A percentile compares a stretch with the other conserved stretches of the same genome.
These are phyloP conservation scores for Myriosclerotinia duriaeana DNA, from an alignment of 2,329 filamentous ascomycete species.

Conservation along the genomic window DNA sequence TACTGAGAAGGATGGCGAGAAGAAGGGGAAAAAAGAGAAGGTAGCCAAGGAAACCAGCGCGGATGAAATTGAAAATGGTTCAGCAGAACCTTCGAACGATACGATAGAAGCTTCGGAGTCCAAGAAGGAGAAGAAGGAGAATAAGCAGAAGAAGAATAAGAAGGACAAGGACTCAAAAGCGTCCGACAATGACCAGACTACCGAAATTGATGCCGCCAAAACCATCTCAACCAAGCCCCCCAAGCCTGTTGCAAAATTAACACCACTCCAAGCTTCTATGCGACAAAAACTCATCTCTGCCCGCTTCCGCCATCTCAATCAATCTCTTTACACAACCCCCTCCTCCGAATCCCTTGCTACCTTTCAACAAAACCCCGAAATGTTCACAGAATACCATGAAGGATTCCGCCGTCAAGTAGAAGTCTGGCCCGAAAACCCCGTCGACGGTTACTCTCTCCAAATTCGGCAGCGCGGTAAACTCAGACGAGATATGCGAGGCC, in stretches of 20 bases:
- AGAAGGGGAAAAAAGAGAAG: conserved; percentile 37
- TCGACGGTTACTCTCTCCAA: conserved; percentile 77
- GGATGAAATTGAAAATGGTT: conserved; percentile 38
- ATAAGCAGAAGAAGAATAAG: conserved; percentile 42
- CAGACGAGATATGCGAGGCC: conserved; percentile 34
- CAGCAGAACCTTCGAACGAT: conserved; percentile 21
- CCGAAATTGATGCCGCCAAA: neutral
- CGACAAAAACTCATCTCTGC: conserved; percentile 90
- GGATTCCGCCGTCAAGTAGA: conserved; percentile 95
- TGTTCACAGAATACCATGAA: conserved; percentile 95
- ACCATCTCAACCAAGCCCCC: conserved; percentile 33
- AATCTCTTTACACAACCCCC: conserved; percentile 91
- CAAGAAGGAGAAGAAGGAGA: conserved; percentile 39
- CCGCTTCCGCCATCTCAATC: conserved; percentile 95
- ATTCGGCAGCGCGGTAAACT: conserved; percentile 67
- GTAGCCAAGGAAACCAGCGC: conserved; percentile 29
- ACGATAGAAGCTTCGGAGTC: conserved; percentile 21
- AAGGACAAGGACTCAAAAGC: conserved; percentile 25
- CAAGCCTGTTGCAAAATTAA: conserved; percentile 61
- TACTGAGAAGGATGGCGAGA: conserved; percentile 30
- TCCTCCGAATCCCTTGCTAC: conserved; percentile 80
- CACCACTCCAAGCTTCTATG: conserved; percentile 91
- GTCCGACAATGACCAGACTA: conserved; percentile 3
- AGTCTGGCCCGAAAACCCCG: conserved; percentile 95
- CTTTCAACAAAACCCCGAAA: conserved; percentile 81